Conservation (phyloP, 2,329 filamentous ascomycete genomes). For the Xylaria sp. region DNA sequence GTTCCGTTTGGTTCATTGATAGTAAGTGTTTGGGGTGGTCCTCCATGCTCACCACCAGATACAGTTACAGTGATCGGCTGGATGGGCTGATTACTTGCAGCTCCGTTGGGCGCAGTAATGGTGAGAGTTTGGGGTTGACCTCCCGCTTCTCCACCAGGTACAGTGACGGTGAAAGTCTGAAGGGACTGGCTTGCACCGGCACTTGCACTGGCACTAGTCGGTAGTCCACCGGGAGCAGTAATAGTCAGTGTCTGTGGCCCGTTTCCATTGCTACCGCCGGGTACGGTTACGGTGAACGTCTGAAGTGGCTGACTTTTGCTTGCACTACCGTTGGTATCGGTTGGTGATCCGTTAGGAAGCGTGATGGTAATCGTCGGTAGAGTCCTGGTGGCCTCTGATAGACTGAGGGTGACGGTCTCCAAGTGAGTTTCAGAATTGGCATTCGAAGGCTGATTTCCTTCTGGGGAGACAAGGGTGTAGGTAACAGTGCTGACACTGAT, state of each 20-base stretch:
- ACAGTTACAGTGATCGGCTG: not conserved
- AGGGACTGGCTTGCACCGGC: slow-evolving; percentile 1
- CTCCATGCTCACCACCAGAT: not conserved
- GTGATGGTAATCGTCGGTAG: slow-evolving; percentile 8
- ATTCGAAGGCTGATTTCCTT: slow-evolving; percentile 7
- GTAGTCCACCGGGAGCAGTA: slow-evolving; percentile 11
- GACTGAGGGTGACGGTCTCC: slow-evolving; percentile 15
- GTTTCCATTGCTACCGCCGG: slow-evolving; percentile 11
- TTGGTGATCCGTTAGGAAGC: slow-evolving; percentile 2
- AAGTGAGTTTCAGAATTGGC: slow-evolving; percentile 7
- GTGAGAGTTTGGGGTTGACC: slow-evolving; percentile 13
- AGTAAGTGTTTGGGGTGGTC: slow-evolving; percentile 1
- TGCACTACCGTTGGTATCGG: not conserved
- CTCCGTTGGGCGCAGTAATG: slow-evolving; percentile 7
- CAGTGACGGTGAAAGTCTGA: slow-evolving; percentile 5
- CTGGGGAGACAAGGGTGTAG: slow-evolving; percentile 27
- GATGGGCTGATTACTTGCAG: not conserved
- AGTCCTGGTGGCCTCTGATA: slow-evolving; percentile 8
- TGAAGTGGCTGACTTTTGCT: slow-evolving; percentile 13
- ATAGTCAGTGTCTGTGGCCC: slow-evolving; percentile 16
- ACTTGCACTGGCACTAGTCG: not conserved
- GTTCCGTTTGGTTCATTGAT: slow-evolving; percentile 6
- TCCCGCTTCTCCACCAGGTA: slow-evolving; percentile 1
- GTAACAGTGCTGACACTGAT: slow-evolving; percentile 20
- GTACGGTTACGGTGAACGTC: slow-evolving; percentile 17